phyloP scores from a whole-genome alignment of 2,329 filamentous ascomycete genomes.

The Thielaviopsis ethacetica region DNA sequence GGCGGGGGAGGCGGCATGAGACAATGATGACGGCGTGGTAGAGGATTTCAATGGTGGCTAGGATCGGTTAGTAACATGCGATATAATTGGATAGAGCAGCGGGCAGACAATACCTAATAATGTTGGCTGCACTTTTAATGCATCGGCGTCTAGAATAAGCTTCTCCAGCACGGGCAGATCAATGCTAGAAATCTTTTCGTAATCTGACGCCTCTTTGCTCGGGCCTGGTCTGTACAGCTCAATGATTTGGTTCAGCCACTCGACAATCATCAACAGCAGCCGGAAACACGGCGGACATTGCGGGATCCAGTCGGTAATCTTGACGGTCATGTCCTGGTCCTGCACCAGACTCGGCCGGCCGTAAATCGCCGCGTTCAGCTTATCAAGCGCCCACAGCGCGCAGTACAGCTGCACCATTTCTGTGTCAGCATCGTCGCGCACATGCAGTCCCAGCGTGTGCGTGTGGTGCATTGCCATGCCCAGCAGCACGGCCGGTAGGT shows the following conservation, averaged over 20 bases:
- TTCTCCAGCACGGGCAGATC: constrained; percentile 41
- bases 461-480: constrained; percentile 39
- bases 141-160: constrained; percentile 37
- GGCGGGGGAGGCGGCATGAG: constrained; percentile 37
- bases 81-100: not conserved
- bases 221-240: constrained; percentile 40
- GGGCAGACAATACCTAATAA: constrained; percentile 28
- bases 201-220: constrained; percentile 22
- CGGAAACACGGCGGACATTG: constrained; percentile 38
- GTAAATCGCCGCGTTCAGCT: constrained; percentile 42
- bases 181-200: constrained; percentile 30
- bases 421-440: constrained; percentile 26
- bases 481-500: constrained; percentile 36
- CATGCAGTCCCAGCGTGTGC: constrained; percentile 38
- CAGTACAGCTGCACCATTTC: constrained; percentile 36
- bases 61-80: constrained; percentile 14
- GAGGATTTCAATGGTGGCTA: constrained; percentile 44
- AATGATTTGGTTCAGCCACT: constrained; percentile 41
- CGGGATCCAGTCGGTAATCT: constrained; percentile 33
- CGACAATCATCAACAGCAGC: constrained; percentile 36
- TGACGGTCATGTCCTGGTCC: constrained; percentile 40
- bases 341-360: constrained; percentile 44
- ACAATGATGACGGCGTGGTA: constrained; percentile 49
- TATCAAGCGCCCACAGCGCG: constrained; percentile 43
- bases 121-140: constrained; percentile 30